Base-by-base conservation (phyloP, 345 rosid genomes). In the Lumnitzera racemosa region DNA sequence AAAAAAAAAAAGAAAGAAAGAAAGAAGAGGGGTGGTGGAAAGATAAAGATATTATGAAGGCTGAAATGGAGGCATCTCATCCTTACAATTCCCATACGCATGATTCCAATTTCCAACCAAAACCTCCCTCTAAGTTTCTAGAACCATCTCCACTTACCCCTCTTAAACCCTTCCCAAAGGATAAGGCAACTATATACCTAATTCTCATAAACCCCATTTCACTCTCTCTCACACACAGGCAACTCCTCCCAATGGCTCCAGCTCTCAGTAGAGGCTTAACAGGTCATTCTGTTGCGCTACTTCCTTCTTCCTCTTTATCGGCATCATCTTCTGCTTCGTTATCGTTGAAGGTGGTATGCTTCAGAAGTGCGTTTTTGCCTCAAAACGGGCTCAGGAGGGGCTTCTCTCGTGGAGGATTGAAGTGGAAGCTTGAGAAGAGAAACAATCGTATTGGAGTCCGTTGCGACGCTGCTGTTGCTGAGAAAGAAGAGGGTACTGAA, bases 381-480 rank as follows among this genome's bases (percentile, higher is more conserved):
- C 80, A 23, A 24, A 77, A 57, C 62, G 73, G 70, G 63, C 47
- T 83, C 17, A 68, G 66, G 58, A 64, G 61, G 58, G 83, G 86
- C 9, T 74, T 79, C 67, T 69, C 84, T 9, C 77, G 79, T 61
- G 29, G 74, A 51, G 87, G 76, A 13, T 54, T 83, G 46, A 87
- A 66, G 58, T 87, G 87, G 92, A 86, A 75, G 53, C 74, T 80
- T 27, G 82, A 78, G 50, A 78, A 70, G 77, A 71, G 79, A 72
- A 71, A 62, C 59, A 59, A 75, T 48, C 79, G 88, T 24, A 49
- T 85, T 72, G 64, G 76, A 3, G 78, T 84, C 10, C 74, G 86
- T 27, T 89, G 91, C 29, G 86, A 83, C 67, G 88, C 97, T 0
- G 86, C 90, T 0, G 97, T 94, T 48, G 96, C 92, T 3, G 97